Evolutionary conservation across 805 yeast species (phyloP), one percentile per base, ranked within the genome.

Genomic region (Candida golubevii): DNA sequence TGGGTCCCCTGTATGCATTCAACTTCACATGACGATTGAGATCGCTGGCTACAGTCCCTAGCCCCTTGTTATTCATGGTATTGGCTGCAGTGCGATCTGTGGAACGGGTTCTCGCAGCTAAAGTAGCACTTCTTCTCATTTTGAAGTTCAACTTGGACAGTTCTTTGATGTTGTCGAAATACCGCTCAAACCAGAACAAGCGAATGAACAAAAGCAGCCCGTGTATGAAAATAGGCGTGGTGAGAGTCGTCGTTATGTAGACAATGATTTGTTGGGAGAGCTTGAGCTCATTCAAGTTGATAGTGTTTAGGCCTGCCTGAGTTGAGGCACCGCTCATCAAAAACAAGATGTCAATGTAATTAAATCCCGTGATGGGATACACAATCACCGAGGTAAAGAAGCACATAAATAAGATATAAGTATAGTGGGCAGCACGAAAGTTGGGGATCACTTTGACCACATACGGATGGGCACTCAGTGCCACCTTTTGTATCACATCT

Each of bases 201-300:
- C 99, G 75, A 8, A 90, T 69, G 49, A 88, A 79, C 8, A 88
- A 82, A 31, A 93, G 68, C 1, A 78, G 75, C 0, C 95, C 80
- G 61, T 93, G 95, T 42, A 95, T 87, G 59, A 84, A 83, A 15
- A 93, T 86, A 1, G 98, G 98, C 0, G 96, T 89, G 4, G 95
- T 78, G 15, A 88, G 54, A 50, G 80, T 71, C 27, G 90, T 66
- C 3, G 80, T 47, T 10, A 86, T 51, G 59, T 83, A 88, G 2
- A 91, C 63, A 8, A 77, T 70, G 12, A 89, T 76, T 59, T 91
- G 98, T 63, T 93, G 99, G 66, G 83, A 91, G 36, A 85, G 61
- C 0, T 73, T 65, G 45, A 90, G 52, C 0, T 69, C 63, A 59
- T 88, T 88, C 33, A 83, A 51, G 54, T 88, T 79, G 23, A 87